These are phyloP conservation scores for Nymphaea thermarum DNA, from an alignment of 164 flowering plant genomes.

Conservation along the genomic window DNA sequence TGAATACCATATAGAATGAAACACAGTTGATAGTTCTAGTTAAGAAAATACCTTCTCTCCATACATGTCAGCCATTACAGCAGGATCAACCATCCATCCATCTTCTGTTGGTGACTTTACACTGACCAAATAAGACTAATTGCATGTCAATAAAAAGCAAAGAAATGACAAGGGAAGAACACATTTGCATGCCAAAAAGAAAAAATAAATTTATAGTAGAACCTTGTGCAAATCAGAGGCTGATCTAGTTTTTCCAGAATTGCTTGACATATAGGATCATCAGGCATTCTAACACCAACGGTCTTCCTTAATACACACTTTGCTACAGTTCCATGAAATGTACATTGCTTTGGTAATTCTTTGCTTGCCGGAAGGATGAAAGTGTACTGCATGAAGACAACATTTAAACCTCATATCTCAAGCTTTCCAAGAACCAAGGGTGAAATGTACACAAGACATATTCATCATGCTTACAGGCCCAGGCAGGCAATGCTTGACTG, in stretches of 20 bases:
- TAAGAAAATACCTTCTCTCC: slow-evolving; percentile 51
- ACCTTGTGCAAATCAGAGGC: slow-evolving; percentile 87
- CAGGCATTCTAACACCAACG: slow-evolving; percentile 81
- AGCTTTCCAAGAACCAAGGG: no score
- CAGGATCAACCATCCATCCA: slow-evolving; percentile 86
- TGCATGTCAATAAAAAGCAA: neutral
- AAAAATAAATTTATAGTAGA: slow-evolving; percentile 1
- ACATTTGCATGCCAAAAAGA: neutral
- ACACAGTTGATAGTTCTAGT: no score
- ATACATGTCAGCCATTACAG: slow-evolving; percentile 67
- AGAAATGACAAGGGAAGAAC: neutral
- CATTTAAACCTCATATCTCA: neutral
- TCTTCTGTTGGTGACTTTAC: slow-evolving; percentile 60
- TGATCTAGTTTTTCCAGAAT: slow-evolving; percentile 58
- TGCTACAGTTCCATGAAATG: slow-evolving; percentile 49
- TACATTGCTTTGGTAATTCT: slow-evolving; percentile 75
- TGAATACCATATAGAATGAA: no score
- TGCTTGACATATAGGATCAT: slow-evolving; percentile 76
- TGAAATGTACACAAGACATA: no score
- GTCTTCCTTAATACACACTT: slow-evolving; percentile 58
- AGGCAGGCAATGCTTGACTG: slow-evolving; percentile 83
- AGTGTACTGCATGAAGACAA: slow-evolving; percentile 51
- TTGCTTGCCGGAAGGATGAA: slow-evolving; percentile 91
- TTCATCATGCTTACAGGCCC: slow-evolving; percentile 66
- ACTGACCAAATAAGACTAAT: slow-evolving; percentile 19